These are phyloP conservation scores for Trifolium dubium DNA, from an alignment of 306 rosid species.

Conservation along the genomic window DNA sequence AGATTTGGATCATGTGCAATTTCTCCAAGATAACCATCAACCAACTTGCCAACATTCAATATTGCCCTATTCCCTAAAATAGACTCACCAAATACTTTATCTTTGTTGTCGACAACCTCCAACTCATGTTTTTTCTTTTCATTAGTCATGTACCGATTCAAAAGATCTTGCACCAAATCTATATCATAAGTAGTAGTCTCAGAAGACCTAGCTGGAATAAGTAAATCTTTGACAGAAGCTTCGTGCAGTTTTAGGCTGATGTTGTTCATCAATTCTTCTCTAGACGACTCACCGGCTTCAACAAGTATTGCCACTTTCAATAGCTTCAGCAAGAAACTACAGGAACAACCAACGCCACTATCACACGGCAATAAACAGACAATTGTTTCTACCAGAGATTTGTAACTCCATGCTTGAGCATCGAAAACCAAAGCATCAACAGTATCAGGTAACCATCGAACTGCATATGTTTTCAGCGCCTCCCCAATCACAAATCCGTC, in stretches of 20 bases:
- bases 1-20: constrained; percentile 75
- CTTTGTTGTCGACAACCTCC: constrained; percentile 55
- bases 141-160: constrained; percentile 56
- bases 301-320: constrained; percentile 85
- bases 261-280: constrained; percentile 66
- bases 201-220: constrained; percentile 81
- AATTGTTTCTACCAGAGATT: constrained; percentile 82
- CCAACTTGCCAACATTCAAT: constrained; percentile 73
- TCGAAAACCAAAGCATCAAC: constrained; percentile 84
- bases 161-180: constrained; percentile 67
- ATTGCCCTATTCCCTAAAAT: constrained; percentile 56
- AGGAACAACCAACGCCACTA: constrained; percentile 67
- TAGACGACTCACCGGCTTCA: constrained; percentile 67
- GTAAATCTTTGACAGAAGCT: constrained; percentile 73
- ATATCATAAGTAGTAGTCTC: constrained; percentile 66
- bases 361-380: constrained; percentile 81
- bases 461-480: constrained; percentile 80
- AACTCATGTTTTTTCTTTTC: constrained; percentile 47
- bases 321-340: constrained; percentile 84
- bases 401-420: constrained; percentile 70
- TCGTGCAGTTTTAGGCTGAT: constrained; percentile 73
- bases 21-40: constrained; percentile 78
- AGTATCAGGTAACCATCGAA: constrained; percentile 92
- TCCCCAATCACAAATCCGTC: constrained; percentile 87
- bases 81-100: constrained; percentile 56